Percentiles rank a stretch among this genome's conserved stretches.
Conservation (phyloP, 371 early-diverging fungal species). For the Amoeboaphelidium occidentale region DNA sequence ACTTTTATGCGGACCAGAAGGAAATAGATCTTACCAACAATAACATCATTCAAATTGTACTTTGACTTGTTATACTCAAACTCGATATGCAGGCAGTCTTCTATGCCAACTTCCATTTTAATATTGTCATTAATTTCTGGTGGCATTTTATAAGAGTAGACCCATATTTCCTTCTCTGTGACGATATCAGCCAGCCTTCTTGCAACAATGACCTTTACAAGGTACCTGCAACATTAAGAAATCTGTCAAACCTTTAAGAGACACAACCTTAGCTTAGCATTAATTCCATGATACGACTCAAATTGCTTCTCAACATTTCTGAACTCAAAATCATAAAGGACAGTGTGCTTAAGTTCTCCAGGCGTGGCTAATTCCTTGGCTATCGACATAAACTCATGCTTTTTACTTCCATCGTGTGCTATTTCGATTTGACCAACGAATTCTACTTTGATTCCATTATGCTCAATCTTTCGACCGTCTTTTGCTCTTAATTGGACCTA, state of each 20-base stretch:
- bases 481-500: slow-evolving; percentile 65
- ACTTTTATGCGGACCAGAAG: slow-evolving; percentile 95
- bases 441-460: slow-evolving; percentile 90
- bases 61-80: slow-evolving; percentile 78
- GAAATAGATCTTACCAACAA: slow-evolving; percentile 95
- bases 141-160: slow-evolving; percentile 61
- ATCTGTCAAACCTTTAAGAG: neutral
- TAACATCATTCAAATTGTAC: slow-evolving; percentile 88
- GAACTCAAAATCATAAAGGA: slow-evolving; percentile 62
- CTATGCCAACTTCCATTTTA: slow-evolving; percentile 90
- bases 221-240: slow-evolving; percentile 24
- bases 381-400: slow-evolving; percentile 71
- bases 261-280: slow-evolving; percentile 48
- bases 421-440: slow-evolving; percentile 89
- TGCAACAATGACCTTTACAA: slow-evolving; percentile 56
- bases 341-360: slow-evolving; percentile 46
- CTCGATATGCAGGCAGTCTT: slow-evolving; percentile 81
- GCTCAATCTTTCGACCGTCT: slow-evolving; percentile 78
- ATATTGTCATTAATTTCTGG: slow-evolving; percentile 59
- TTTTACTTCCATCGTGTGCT: slow-evolving; percentile 79
- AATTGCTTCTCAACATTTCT: slow-evolving; percentile 77
- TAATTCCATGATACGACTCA: slow-evolving; percentile 70
- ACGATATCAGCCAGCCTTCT: slow-evolving; percentile 48
- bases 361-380: slow-evolving; percentile 67
- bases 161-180: slow-evolving; percentile 56